Base-by-base conservation (phyloP, 306 rosid species). In the Hippophae tibetana region DNA sequence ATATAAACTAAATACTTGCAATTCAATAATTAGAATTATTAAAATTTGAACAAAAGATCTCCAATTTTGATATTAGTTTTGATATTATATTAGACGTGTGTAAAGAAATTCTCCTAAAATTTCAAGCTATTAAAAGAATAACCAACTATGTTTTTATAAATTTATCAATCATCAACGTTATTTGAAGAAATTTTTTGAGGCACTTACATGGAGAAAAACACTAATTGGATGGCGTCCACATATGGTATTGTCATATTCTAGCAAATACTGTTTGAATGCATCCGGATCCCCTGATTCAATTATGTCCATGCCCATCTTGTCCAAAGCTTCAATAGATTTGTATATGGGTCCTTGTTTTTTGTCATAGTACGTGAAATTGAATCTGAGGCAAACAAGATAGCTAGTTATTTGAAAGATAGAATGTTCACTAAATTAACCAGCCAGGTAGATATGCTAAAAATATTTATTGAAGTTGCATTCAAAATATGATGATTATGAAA, bases 211-310 rank as follows among this genome's bases (percentile, higher is more conserved):
- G 61, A 93, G 95, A 73, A 89, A 93, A 77, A 93, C 90, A 42
- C 99, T 77, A 42, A 93, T 93, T 23, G 99, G 95, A 71, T 93
- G 97, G 55, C 95, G 94, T 62, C 99, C 99, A 62, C 99, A 93
- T 57, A 93, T 93, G 67, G 97, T 93, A 76, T 93, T 89, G 42
- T 86, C 90, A 70, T 78, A 93, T 58, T 93, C 83, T 26, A 5
- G 31, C 55, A 84, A 78, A 81, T 93, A 93, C 42, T 74, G 61
- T 68, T 86, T 93, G 86, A 93, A 93, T 54, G 82, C 86, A 73
- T 82, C 95, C 47, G 99, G 87, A 72, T 89, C 87, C 62, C 99
- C 97, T 7, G 89, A 74, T 84, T 93, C 99, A 56, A 93, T 93
- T 68, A 84, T 82, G 59, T 82, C 97, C 95, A 93, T 93, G 63